Conservation (phyloP, 805 yeast genomes). For the Starmerella riodocensis region DNA sequence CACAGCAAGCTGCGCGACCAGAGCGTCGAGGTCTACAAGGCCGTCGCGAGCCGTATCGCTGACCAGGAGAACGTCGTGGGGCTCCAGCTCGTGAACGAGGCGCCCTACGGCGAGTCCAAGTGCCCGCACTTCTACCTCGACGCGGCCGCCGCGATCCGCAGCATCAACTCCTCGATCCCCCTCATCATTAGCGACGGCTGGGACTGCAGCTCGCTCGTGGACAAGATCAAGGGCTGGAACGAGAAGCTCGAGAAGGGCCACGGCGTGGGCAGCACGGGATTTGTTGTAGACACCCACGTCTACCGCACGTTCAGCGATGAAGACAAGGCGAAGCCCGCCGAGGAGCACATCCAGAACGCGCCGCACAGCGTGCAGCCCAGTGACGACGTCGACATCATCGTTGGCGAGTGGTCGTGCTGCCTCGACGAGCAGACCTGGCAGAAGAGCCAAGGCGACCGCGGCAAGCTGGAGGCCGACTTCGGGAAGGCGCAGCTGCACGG, state of each 20-base stretch:
- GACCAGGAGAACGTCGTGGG: constrained; percentile 60
- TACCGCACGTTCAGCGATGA: constrained; percentile 73
- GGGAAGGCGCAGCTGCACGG: constrained; percentile 44
- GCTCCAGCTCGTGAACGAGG: constrained; percentile 75
- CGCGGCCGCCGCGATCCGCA: constrained; percentile 49
- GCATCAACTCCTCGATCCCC: constrained; percentile 43
- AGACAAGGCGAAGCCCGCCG: constrained; percentile 55
- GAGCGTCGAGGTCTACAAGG: constrained; percentile 41
- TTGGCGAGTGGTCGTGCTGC: constrained; percentile 88
- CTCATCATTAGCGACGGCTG: constrained; percentile 84
- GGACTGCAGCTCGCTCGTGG: constrained; percentile 72
- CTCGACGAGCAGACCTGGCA: constrained; percentile 67
- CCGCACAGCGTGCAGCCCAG: constrained; percentile 12
- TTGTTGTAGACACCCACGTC: constrained; percentile 71
- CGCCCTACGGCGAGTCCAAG: constrained; percentile 47
- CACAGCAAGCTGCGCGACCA: constrained; percentile 27
- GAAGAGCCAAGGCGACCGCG: constrained; percentile 36
- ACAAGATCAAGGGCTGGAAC: constrained; percentile 42
- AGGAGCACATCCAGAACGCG: constrained; percentile 38
- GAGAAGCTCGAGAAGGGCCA: constrained; percentile 21
- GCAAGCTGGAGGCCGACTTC: constrained; percentile 42
- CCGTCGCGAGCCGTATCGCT: constrained; percentile 47
- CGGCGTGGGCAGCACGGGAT: constrained; percentile 34
- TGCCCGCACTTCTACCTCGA: constrained; percentile 43
- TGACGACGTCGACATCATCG: constrained; percentile 47